These are phyloP conservation scores for Aspergillus ellipticus DNA, from an alignment of 495 filamentous ascomycete species.

Conservation along the genomic window DNA sequence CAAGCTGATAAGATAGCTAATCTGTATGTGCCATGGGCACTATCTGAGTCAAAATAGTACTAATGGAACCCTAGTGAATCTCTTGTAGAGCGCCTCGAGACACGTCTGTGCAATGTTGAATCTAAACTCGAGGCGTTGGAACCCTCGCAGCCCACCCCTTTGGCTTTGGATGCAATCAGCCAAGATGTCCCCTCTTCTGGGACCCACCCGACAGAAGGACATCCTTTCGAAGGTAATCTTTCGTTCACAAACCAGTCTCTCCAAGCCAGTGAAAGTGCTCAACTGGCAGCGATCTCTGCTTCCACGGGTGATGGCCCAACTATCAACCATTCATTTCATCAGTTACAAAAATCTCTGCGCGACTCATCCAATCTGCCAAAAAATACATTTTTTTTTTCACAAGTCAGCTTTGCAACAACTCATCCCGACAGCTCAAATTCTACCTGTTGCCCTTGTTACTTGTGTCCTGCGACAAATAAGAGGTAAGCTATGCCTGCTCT, in stretches of 20 bases:
- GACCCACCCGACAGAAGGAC: background rate
- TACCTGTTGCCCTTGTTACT: background rate
- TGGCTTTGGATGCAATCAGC: background rate
- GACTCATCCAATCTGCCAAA: background rate
- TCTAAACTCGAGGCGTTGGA: background rate
- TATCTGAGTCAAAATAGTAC: background rate
- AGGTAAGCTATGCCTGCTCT: background rate
- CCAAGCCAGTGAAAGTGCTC: conserved; percentile 5
- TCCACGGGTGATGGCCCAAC: background rate
- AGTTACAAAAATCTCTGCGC: background rate
- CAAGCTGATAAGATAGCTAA: conserved; percentile 4
- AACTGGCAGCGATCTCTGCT: background rate
- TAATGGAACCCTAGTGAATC: background rate
- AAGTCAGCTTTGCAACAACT: background rate
- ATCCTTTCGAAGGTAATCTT: background rate
- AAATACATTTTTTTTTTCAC: conserved; percentile 3
- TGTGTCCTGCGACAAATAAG: background rate
- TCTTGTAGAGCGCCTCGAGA: conserved; percentile 4
- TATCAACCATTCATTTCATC: background rate
- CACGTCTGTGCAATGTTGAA: background rate
- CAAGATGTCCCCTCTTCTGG: background rate
- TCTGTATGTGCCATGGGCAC: background rate
- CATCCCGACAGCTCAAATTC: background rate
- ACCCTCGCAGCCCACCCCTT: background rate
- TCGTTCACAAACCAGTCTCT: conserved; percentile 6